phyloP scores from a whole-genome alignment of 257 asterid genomes.

The Solanum gandarillasii region DNA sequence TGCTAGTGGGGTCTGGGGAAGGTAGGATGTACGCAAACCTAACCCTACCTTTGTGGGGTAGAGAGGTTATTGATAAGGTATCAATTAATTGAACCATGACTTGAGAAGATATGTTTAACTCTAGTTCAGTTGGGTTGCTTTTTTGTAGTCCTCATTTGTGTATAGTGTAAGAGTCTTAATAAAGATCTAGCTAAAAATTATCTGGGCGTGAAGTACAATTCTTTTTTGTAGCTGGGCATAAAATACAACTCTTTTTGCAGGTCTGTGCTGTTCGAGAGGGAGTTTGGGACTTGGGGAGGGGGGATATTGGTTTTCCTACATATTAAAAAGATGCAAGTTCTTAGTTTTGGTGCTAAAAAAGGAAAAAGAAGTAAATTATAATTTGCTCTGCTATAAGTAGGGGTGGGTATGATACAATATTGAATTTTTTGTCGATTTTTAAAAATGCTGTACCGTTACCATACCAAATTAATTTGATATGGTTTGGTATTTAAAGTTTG shows the following conservation, averaged over 20 bases:
- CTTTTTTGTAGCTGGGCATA: no score
- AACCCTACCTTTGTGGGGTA: neutral
- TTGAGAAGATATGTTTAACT: neutral
- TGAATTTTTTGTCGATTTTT: neutral
- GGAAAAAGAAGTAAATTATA: neutral
- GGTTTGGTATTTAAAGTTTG: neutral
- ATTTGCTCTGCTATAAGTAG: neutral
- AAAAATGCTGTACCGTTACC: neutral
- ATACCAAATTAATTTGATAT: neutral
- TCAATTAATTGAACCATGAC: neutral
- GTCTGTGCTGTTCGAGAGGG: neutral
- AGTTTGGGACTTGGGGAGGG: neutral
- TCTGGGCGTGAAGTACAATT: neutral
- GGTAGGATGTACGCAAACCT: neutral
- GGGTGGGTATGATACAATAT: neutral
- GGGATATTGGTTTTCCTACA: neutral
- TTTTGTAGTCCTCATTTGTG: neutral
- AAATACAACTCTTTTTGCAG: neutral
- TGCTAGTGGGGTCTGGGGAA: neutral
- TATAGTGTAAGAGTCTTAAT: neutral
- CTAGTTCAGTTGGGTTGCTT: neutral
- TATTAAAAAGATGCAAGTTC: neutral
- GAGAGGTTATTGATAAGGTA: neutral
- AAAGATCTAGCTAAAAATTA: neutral
- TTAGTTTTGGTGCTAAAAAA: neutral